Evolutionary conservation across 306 rosid genomes (phyloP).

Genomic region (Chamaecrista fasciculata): DNA sequence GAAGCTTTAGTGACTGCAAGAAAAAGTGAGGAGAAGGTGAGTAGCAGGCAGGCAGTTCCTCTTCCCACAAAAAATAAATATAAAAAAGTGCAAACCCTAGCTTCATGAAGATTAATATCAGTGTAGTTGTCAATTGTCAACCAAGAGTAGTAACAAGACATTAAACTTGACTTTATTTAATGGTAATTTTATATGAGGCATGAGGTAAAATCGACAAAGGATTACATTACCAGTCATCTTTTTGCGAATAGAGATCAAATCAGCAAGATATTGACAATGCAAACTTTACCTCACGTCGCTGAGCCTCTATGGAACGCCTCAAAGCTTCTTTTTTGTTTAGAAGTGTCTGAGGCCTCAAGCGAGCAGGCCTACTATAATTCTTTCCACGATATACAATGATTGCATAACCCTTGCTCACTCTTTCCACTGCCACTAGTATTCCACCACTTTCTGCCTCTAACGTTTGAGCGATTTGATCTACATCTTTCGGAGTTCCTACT

Average conservation of each 20-base stretch:
- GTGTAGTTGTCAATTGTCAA: slow-evolving; percentile 25
- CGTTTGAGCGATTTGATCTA: slow-evolving; percentile 60
- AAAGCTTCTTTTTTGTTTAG: slow-evolving; percentile 68
- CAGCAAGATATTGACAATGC: slow-evolving; percentile 7
- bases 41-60: slow-evolving; percentile 11
- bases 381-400: slow-evolving; percentile 92
- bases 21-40: slow-evolving; percentile 28
- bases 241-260: slow-evolving; percentile 26
- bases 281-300: slow-evolving; percentile 70
- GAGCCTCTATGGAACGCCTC: slow-evolving; percentile 80
- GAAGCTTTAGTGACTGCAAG: slow-evolving; percentile 91
- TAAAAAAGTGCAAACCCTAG: background rate
- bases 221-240: background rate
- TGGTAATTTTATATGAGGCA: slow-evolving; percentile 5
- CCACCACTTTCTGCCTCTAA: slow-evolving; percentile 96
- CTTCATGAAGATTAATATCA: slow-evolving; percentile 13
- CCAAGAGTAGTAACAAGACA: slow-evolving; percentile 9
- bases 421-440: slow-evolving; percentile 79
- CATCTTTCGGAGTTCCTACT: slow-evolving; percentile 46
- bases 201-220: background rate
- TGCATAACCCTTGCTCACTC: slow-evolving; percentile 73
- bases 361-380: slow-evolving; percentile 74
- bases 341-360: slow-evolving; percentile 83
- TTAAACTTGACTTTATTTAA: slow-evolving; percentile 22
- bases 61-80: background rate